Evolutionary conservation across 2,329 filamentous ascomycete species (phyloP), one percentile per base, ranked within the genome.

Genomic region (Hymenoscyphus repandus): DNA sequence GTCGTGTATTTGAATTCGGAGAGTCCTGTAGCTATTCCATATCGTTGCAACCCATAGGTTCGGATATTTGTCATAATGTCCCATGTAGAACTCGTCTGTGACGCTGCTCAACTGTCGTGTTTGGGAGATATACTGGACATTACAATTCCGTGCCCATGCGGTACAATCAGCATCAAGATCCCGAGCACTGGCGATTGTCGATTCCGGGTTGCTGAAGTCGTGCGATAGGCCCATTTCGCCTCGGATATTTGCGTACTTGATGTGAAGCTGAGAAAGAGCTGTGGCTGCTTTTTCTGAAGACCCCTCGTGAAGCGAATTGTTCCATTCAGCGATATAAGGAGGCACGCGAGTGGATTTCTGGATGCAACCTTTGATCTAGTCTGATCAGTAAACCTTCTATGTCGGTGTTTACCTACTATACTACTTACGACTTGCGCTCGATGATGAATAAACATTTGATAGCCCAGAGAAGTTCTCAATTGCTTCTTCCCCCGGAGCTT

Each of bases 401-500:
- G 15, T 11, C 11, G 30, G 32, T 10, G 34, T 37, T 1, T 33
- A 13, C 38, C n/a, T 27, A 3, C n/a, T 1, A 18, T 12, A 47
- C 34, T 32, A 17, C 53, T 45, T 46, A 64, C 61, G 20, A 61
- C 45, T 53, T 62, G 60, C n/a, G 55, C 47, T 36, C 61, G 75
- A 30, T 79, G 68, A 71, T 79, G 77, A 49, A 74, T 67, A 58
- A 80, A 80, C 73, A 80, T 75, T 49, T 73, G 68, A 34, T 70
- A 66, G 2, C 77, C 76, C 3, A 74, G 72, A 39, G 66, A 66
- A 11, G 72, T 76, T 46, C 60, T 62, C 55, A 80, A 74, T 51
- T 76, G 74, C 6, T 64, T 63, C 11, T 68, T 62, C 18, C 77
- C 77, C 42, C 76, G 72, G 57, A 79, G 67, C 45, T 67, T 69